Conservation (phyloP, 1,284 basidiomycete genomes). For the Sporisorium reilianum region DNA sequence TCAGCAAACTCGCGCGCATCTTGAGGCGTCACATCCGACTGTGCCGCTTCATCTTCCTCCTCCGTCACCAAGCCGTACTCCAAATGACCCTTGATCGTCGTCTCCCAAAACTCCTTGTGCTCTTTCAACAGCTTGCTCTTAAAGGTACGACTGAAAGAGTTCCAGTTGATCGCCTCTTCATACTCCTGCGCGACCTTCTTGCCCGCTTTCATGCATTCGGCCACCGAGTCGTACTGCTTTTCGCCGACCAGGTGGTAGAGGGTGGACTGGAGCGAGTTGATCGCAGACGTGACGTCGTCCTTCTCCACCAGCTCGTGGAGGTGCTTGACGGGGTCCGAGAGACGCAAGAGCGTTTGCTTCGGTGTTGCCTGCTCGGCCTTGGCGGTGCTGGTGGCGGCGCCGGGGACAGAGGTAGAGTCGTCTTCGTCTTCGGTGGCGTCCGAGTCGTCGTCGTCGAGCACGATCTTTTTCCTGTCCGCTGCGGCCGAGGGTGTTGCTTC, state of each 20-base stretch:
- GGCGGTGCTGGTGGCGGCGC: neutral
- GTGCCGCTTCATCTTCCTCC: slow-evolving; percentile 43
- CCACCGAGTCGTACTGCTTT: slow-evolving; percentile 24
- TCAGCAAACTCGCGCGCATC: slow-evolving; percentile 45
- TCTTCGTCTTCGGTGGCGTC: slow-evolving; percentile 45
- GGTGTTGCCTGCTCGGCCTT: slow-evolving; percentile 1
- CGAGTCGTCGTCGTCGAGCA: slow-evolving; percentile 38
- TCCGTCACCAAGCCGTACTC: slow-evolving; percentile 42
- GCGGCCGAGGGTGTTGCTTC: slow-evolving; percentile 3
- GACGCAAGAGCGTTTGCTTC: slow-evolving; percentile 10
- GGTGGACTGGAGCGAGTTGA: slow-evolving; percentile 41
- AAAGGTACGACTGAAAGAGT: slow-evolving; percentile 30
- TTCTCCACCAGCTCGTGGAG: slow-evolving; percentile 42
- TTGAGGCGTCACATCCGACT: slow-evolving; percentile 35
- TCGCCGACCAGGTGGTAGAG: slow-evolving; percentile 33
- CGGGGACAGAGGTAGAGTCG: slow-evolving; percentile 19
- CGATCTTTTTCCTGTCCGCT: slow-evolving; percentile 10
- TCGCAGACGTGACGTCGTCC: slow-evolving; percentile 45
- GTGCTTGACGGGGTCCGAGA: slow-evolving; percentile 34
- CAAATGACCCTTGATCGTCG: slow-evolving; percentile 22
- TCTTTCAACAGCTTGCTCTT: slow-evolving; percentile 25
- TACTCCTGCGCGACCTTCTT: slow-evolving; percentile 45
- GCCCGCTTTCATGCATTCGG: slow-evolving; percentile 25
- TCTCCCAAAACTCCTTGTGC: slow-evolving; percentile 42
- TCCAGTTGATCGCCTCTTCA: slow-evolving; percentile 53